phyloP scores from a whole-genome alignment of 2,329 filamentous ascomycete genomes.

The Beauveria sp. region DNA sequence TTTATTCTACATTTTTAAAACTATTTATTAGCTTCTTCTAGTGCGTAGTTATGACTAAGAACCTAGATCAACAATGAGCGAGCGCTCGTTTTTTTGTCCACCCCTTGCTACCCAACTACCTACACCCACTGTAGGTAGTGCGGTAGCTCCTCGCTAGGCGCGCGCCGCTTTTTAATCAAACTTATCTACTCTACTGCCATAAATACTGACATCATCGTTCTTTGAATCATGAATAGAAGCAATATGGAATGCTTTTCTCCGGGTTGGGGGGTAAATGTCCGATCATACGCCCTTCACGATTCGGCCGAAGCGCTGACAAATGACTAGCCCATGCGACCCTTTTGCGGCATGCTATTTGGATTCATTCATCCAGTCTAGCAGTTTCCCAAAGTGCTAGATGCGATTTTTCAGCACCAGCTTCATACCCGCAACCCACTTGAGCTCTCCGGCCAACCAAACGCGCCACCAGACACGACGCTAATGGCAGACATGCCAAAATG shows the following conservation, averaged over 20 bases:
- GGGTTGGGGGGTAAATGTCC: not conserved
- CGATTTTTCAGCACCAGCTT: constrained; percentile 8
- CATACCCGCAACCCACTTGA: not conserved
- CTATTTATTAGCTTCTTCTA: no score
- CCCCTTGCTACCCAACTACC: not conserved
- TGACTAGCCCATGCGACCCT: not conserved
- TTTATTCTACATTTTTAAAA: no score
- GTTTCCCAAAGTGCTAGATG: not conserved
- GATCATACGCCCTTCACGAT: not conserved
- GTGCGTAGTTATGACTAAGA: no score
- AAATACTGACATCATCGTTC: not conserved
- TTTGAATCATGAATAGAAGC: not conserved
- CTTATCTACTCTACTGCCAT: not conserved
- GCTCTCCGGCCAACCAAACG: not conserved
- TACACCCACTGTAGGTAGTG: not conserved
- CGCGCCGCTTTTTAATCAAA: not conserved
- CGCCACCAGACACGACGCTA: not conserved
- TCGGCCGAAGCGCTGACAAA: constrained; percentile 5
- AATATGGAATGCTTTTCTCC: not conserved
- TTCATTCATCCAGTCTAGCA: not conserved
- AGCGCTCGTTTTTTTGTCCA: no score
- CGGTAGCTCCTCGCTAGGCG: not conserved
- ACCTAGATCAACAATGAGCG: no score
- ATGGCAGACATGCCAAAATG: constrained; percentile 5
- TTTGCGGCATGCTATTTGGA: not conserved